Percentiles rank a stretch among this genome's conserved stretches.
phyloP scores from a whole-genome alignment of 345 rosid species.

The Odontarrhena argentea region DNA sequence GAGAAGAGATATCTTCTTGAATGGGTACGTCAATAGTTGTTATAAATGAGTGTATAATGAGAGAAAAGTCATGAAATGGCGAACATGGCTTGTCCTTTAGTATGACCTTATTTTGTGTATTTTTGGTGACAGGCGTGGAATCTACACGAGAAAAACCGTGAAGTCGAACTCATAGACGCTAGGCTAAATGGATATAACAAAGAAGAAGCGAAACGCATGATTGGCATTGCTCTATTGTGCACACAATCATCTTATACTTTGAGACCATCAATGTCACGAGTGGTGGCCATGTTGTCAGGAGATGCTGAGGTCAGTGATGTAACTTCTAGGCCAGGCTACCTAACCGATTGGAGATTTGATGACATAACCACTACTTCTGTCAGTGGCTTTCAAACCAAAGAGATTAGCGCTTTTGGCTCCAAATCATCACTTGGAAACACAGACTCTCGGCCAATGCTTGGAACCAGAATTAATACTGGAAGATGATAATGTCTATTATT shows the following conservation, averaged over 20 bases:
- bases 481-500: conserved; percentile 24
- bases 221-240: conserved; percentile 63
- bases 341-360: conserved; percentile 58
- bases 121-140: neutral
- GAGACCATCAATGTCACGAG: conserved; percentile 70
- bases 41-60: neutral
- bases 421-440: neutral
- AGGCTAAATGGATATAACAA: conserved; percentile 40
- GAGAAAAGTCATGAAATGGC: neutral
- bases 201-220: conserved; percentile 55
- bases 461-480: conserved; percentile 17
- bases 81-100: too few species aligned
- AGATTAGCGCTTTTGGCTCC: neutral
- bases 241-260: conserved; percentile 56
- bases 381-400: conserved; percentile 19
- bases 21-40: conserved; percentile 46
- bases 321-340: conserved; percentile 53
- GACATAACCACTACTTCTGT: conserved; percentile 43
- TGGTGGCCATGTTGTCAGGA: conserved; percentile 65
- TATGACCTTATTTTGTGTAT: neutral
- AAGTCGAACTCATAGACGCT: conserved; percentile 49
- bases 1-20: conserved; percentile 56
- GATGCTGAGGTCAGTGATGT: conserved; percentile 59
- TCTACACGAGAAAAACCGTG: conserved; percentile 45
- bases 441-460: conserved; percentile 25